These are phyloP conservation scores for Botryotinia convoluta DNA, from an alignment of 2,329 filamentous ascomycete genomes.

Conservation along the genomic window DNA sequence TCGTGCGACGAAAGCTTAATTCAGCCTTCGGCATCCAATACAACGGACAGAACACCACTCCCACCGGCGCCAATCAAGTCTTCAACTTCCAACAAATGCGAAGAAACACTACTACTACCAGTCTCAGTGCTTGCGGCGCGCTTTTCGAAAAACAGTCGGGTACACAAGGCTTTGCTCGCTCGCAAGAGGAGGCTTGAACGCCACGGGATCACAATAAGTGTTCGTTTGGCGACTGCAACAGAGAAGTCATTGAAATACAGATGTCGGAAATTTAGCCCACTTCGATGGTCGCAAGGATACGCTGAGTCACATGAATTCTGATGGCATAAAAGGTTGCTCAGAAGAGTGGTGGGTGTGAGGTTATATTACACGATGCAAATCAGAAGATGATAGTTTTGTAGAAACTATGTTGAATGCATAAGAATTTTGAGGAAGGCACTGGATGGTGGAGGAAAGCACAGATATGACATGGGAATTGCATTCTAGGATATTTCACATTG, in stretches of 20 bases:
- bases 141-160: background rate
- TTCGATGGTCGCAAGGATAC: background rate
- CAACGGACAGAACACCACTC: background rate
- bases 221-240: background rate
- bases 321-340: background rate
- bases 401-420: background rate
- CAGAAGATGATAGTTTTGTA: background rate
- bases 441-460: background rate
- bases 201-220: background rate
- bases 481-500: background rate
- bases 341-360: background rate
- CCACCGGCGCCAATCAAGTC: background rate
- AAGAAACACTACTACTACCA: background rate
- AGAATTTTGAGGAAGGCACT: background rate
- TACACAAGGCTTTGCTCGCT: background rate
- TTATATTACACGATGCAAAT: no score
- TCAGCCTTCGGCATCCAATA: background rate
- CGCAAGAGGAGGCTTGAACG: background rate
- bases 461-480: background rate
- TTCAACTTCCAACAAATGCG: no score
- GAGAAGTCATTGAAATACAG: background rate
- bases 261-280: background rate
- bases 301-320: background rate
- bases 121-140: background rate
- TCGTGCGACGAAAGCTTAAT: background rate